Evolutionary conservation across 495 filamentous ascomycete genomes (phyloP), one percentile per base, ranked within the genome.

Genomic region (Aspergillus sclerotioniger): DNA sequence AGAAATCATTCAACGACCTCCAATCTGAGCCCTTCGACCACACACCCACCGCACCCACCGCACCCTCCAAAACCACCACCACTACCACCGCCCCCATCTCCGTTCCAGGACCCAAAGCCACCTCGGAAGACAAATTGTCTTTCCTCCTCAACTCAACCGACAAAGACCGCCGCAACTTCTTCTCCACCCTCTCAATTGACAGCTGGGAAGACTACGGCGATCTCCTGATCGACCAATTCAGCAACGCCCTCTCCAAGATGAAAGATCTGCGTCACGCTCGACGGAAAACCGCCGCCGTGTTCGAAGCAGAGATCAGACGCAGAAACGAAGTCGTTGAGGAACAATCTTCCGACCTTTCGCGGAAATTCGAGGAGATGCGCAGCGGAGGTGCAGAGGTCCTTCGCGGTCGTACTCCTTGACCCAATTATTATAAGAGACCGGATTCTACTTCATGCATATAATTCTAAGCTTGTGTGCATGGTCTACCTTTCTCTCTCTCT

Each of bases 141-240:
- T 61, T 66, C 25, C 60, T 76, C 17, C 56, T 74, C 17, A 47
- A 56, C 1, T 59, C 74, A 8, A 44, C 66, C 7, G 72, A 68
- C 1, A 32, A 75, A 17, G 78, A 82, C 16, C 87, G 90, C 56
- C 73, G 74, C 48, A 69, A 75, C 2, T 90, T 91, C 68, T 85
- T 92, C 60, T 71, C 79, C 9, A 79, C 78, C 6, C 74, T 96
- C 65, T 65, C 82, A 3, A 78, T 90, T 20, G 75, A 81, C 25
- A 87, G 93, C 67, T 94, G 91, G 88, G 91, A 96, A 67, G 79
- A 87, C 48, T 84, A 87, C 13, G 91, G 91, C 8, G 90, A 96
- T 59, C 86, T 88, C 77, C 83, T 96, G 41, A 72, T 93, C 13
- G 83, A 84, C 3, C 81, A 80, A 58, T 92, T 94, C 62, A 75